Evolutionary conservation across 208 protist species (phyloP).

Genomic region (Endotrypanum monterogeii): DNA sequence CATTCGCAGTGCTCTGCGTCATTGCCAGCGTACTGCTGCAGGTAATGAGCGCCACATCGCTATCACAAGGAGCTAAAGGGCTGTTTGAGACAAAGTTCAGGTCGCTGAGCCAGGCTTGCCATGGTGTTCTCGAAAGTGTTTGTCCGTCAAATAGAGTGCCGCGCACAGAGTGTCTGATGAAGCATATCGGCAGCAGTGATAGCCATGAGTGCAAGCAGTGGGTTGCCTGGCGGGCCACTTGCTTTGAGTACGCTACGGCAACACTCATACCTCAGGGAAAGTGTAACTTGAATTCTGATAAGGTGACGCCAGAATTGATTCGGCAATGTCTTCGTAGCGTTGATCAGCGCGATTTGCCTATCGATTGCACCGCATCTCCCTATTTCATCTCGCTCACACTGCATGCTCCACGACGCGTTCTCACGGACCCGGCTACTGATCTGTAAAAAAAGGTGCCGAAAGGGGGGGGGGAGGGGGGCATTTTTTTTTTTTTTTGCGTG

Average conservation of each 20-base stretch:
- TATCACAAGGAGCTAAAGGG: not conserved
- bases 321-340: conserved; percentile 27
- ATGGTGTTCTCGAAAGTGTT: conserved; percentile 25
- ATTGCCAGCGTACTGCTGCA: not conserved
- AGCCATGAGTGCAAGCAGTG: conserved; percentile 39
- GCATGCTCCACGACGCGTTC: conserved; percentile 25
- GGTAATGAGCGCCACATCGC: not conserved
- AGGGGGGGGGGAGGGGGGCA: too few species aligned
- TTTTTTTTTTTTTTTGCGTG: not conserved
- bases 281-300: conserved; percentile 20
- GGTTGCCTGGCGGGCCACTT: conserved; percentile 34
- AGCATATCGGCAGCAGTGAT: conserved; percentile 13
- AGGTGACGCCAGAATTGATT: conserved; percentile 10
- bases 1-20: not conserved
- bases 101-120: conserved; percentile 38
- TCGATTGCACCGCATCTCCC: conserved; percentile 23
- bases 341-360: conserved; percentile 27
- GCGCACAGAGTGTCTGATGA: conserved; percentile 26
- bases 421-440: conserved; percentile 10
- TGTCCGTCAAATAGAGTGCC: conserved; percentile 15
- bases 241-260: conserved; percentile 21
- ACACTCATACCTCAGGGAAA: conserved; percentile 9
- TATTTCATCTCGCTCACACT: conserved; percentile 46
- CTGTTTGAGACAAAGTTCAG: conserved; percentile 15
- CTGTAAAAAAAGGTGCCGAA: not conserved